These are phyloP conservation scores for Lactarius pseudohatsudake DNA, from an alignment of 768 basidiomycete species.

Conservation along the genomic window DNA sequence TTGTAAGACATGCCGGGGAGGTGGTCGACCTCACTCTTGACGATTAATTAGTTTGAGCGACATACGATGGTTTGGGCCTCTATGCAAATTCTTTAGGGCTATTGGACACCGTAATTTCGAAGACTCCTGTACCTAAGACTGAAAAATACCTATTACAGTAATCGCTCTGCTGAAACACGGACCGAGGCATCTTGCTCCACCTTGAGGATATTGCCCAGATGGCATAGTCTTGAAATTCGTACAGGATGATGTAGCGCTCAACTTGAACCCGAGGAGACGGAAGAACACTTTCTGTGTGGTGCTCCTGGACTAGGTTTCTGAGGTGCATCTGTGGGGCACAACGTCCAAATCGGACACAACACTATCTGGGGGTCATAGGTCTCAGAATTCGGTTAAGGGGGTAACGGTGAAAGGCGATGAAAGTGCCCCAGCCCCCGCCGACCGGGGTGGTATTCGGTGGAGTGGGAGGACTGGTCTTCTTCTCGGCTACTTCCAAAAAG, in stretches of 20 bases:
- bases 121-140: neutral
- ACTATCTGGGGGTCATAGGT: too few species aligned
- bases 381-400: neutral
- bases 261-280: neutral
- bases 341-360: too few species aligned
- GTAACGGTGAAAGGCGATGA: neutral
- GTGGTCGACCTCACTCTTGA: conserved; percentile 22
- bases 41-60: conserved; percentile 3
- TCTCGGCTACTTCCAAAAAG: too few species aligned
- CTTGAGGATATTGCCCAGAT: neutral
- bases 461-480: too few species aligned
- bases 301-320: too few species aligned
- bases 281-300: neutral
- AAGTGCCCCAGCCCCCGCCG: neutral
- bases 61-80: neutral
- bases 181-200: neutral
- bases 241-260: neutral
- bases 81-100: neutral
- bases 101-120: neutral
- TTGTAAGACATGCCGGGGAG: conserved; percentile 4
- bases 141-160: neutral
- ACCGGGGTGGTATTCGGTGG: too few species aligned
- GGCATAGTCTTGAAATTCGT: neutral
- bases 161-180: neutral
- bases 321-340: too few species aligned